phyloP scores from a whole-genome alignment of 768 basidiomycete species.

The Macrolepiota albuminosa region DNA sequence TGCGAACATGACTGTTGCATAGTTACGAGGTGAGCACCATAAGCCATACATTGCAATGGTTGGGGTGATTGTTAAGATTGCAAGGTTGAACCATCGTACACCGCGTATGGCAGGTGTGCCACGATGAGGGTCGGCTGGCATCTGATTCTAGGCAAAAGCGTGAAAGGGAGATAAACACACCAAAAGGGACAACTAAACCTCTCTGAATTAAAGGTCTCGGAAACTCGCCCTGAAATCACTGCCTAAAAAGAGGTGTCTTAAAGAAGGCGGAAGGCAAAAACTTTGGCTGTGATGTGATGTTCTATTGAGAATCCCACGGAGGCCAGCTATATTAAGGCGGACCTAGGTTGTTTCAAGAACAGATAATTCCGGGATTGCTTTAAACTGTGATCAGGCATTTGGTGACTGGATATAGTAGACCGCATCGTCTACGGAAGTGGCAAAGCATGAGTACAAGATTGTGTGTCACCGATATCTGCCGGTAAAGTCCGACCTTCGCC shows the following conservation, averaged over 20 bases:
- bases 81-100: slow-evolving; percentile 75
- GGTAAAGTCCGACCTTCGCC: slow-evolving; percentile 4
- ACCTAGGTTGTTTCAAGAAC: slow-evolving; percentile 14
- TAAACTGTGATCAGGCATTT: slow-evolving; percentile 2
- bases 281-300: slow-evolving; percentile 7
- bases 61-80: slow-evolving; percentile 67
- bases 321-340: slow-evolving; percentile 13
- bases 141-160: not conserved
- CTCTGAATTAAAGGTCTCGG: not conserved
- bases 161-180: not conserved
- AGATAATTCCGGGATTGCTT: slow-evolving; percentile 18
- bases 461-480: not conserved
- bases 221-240: not conserved
- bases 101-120: slow-evolving; percentile 48
- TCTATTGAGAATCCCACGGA: slow-evolving; percentile 11
- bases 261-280: not conserved
- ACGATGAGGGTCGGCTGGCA: slow-evolving; percentile 14
- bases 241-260: slow-evolving; percentile 1
- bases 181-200: not conserved
- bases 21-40: slow-evolving; percentile 37
- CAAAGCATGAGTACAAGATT: not conserved
- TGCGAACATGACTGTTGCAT: slow-evolving; percentile 56
- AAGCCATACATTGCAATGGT: slow-evolving; percentile 66
- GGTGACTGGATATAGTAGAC: slow-evolving; percentile 13
- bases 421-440: slow-evolving; percentile 4